Percentiles rank a stretch among this genome's conserved stretches.
These are phyloP conservation scores for Phoma sp. DNA, from an alignment of 2,329 filamentous ascomycete genomes.

Conservation along the genomic window DNA sequence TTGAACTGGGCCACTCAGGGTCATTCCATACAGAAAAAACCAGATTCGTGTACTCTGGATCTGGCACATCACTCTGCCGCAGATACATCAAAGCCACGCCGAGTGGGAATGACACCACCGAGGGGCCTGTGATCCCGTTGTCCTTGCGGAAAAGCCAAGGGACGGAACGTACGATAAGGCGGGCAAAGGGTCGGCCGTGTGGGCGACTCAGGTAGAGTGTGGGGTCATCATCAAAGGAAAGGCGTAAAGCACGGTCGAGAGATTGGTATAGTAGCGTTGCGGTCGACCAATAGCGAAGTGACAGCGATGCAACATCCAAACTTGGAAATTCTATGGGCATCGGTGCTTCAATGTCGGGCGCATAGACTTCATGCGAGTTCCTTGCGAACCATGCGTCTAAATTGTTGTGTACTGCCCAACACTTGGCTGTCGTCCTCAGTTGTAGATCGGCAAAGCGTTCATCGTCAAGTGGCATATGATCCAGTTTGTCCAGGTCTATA, in stretches of 20 bases:
- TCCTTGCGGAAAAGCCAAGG: constrained; percentile 34
- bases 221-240: constrained; percentile 10
- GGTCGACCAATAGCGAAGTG: constrained; percentile 35
- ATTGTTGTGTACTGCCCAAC: constrained; percentile 29
- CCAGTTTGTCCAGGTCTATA: constrained; percentile 36
- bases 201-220: constrained; percentile 23
- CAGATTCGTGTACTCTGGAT: constrained; percentile 24
- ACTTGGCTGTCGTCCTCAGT: constrained; percentile 20
- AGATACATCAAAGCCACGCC: constrained; percentile 31
- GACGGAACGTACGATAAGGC: constrained; percentile 30
- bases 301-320: constrained; percentile 26
- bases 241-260: constrained; percentile 25
- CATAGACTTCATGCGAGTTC: constrained; percentile 23
- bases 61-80: constrained; percentile 19
- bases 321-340: constrained; percentile 25
- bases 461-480: neutral
- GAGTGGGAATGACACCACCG: constrained; percentile 30
- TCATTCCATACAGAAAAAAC: constrained; percentile 22
- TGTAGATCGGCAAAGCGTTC: constrained; percentile 9
- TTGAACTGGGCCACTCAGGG: constrained; percentile 26
- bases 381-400: constrained; percentile 27
- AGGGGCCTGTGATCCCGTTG: constrained; percentile 29
- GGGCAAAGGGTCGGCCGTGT: constrained; percentile 33
- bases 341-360: constrained; percentile 16
- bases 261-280: constrained; percentile 31